Evolutionary conservation across 2,329 filamentous ascomycete genomes (phyloP).

Genomic region (Apiospora hydei): DNA sequence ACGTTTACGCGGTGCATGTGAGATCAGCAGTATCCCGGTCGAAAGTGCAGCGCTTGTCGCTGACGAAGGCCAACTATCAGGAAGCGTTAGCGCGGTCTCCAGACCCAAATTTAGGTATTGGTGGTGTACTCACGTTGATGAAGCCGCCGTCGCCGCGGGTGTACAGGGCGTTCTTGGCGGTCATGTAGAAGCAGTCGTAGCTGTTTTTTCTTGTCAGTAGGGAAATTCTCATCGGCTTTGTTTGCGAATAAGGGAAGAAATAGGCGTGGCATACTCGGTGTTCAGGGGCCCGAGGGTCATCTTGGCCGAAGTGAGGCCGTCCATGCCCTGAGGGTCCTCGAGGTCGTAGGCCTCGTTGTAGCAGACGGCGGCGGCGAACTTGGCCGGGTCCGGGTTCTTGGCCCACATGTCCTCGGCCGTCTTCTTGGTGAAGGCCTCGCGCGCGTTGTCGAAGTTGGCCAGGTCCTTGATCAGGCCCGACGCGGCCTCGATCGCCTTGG

Average conservation of each 20-base stretch:
- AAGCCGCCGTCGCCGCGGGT: constrained; percentile 23
- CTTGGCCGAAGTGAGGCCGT: constrained; percentile 22
- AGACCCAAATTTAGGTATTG: no score
- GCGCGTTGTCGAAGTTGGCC: constrained; percentile 22
- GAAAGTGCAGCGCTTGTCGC: constrained; percentile 20
- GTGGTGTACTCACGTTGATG: constrained; percentile 8
- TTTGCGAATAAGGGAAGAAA: no score
- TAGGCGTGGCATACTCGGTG: no score
- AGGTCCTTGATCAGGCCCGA: constrained; percentile 3
- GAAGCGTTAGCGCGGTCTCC: background rate
- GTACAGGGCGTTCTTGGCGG: constrained; percentile 19
- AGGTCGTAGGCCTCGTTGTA: constrained; percentile 24
- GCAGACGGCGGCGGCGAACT: constrained; percentile 23
- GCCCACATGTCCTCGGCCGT: constrained; percentile 17
- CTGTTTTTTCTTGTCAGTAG: background rate
- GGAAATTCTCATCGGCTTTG: no score
- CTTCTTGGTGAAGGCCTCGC: constrained; percentile 22
- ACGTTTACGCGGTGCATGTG: background rate
- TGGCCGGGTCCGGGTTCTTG: constrained; percentile 17
- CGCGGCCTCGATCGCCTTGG: background rate
- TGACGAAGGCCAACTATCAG: constrained; percentile 10
- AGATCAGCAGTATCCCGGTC: constrained; percentile 14
- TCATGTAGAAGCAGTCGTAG: constrained; percentile 25
- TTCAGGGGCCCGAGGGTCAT: constrained; percentile 14
- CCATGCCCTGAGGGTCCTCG: constrained; percentile 14